Percentiles rank a stretch among this genome's conserved stretches.
phyloP scores from a whole-genome alignment of 1,284 basidiomycete genomes.

The Pseudozyma flocculosa region DNA sequence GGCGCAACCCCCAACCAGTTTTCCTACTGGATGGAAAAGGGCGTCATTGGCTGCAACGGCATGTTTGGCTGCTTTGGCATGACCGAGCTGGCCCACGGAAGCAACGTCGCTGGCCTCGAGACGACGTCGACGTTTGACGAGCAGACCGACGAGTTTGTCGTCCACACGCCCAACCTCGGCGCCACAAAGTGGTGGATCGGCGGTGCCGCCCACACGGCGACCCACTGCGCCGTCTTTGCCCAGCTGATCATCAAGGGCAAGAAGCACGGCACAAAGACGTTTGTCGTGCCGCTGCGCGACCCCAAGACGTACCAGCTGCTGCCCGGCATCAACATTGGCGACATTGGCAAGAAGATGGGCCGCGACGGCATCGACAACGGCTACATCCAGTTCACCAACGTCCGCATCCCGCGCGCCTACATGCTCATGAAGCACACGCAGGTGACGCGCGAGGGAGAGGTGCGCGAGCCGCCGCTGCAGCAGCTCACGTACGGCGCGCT shows the following conservation, averaged over 20 bases:
- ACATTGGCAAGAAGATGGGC: conserved; percentile 67
- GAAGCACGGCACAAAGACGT: conserved; percentile 65
- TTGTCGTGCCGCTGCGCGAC: conserved; percentile 64
- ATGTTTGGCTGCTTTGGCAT: conserved; percentile 66
- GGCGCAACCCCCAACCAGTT: conserved; percentile 58
- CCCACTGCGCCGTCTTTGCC: conserved; percentile 65
- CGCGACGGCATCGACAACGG: conserved; percentile 63
- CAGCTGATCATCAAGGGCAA: conserved; percentile 64
- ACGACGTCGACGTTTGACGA: conserved; percentile 65
- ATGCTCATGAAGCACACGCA: conserved; percentile 68
- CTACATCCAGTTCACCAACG: conserved; percentile 63
- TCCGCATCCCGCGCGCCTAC: conserved; percentile 64
- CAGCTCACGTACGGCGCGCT: conserved; percentile 66
- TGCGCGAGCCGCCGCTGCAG: conserved; percentile 62
- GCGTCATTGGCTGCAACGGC: conserved; percentile 63
- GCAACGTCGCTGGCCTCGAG: conserved; percentile 65
- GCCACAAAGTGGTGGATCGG: conserved; percentile 62
- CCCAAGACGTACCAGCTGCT: conserved; percentile 59
- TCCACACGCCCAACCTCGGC: conserved; percentile 61
- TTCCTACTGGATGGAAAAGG: conserved; percentile 64
- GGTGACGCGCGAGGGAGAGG: conserved; percentile 61
- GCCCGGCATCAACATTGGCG: conserved; percentile 65
- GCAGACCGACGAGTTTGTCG: conserved; percentile 64
- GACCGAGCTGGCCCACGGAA: conserved; percentile 63
- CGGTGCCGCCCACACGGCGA: conserved; percentile 65